Base-by-base conservation (phyloP, 2,329 filamentous ascomycete species). In the Dothistroma septosporum region DNA sequence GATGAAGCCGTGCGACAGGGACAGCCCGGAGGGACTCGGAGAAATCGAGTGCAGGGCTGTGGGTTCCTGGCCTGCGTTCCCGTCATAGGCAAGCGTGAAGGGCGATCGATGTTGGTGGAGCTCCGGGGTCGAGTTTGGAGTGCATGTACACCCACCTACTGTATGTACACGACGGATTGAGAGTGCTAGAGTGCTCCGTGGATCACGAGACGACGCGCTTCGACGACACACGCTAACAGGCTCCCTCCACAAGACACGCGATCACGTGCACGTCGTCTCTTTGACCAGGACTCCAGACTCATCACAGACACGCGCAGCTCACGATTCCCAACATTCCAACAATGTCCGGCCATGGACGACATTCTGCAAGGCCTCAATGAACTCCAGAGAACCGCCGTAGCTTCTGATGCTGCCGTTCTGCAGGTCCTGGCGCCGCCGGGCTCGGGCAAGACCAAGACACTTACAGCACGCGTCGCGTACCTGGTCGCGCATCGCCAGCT, bases 391-490 rank as follows among this genome's bases (percentile, higher is more conserved):
- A 79, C 80, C 53, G 87, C 87, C 1, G 87, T 90, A 28, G 84
- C 85, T 8, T 88, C 85, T 6, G 77, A 80, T 4, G 82, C 85
- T 10, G 76, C 82, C 12, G 80, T 86, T 1, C 71, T 87, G 2
- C 85, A 87, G 70, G 83, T 86, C 2, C 81, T 87, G 33, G 85
- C 85, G 7, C 83, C 84, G 55, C 85, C 86, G 24, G 86, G 86
- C 35, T 88, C 85, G 63, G 93, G 94, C 21, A 97, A 99, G 77
- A 99, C 93, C 14, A 95, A 97, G 75, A 97, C 94, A 0, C 82
- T 99, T 57, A 96, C 92, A 0, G 91, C 92, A 49, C 89, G 94
- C 64, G 91, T 97, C 60, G 92, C 92, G 68, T 95, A 93, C 82
- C 85, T 97, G 32, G 83, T 97, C 57, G 84, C 87, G 55, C 81